Evolutionary conservation across 306 rosid species (phyloP), one percentile per base, ranked within the genome.

Genomic region (Abrus precatorius): DNA sequence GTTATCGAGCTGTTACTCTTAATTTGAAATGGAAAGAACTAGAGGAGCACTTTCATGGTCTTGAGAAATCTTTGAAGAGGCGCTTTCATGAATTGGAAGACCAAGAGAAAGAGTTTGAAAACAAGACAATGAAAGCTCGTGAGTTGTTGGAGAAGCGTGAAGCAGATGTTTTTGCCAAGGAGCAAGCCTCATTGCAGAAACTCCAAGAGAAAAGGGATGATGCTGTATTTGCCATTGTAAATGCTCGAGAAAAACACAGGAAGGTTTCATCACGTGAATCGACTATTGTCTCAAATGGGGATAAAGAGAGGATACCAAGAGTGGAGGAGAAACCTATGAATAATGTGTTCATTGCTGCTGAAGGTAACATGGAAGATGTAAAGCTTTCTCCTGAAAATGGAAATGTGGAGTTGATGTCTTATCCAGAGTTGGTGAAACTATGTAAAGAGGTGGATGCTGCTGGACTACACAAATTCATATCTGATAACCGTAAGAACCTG

Each of bases 11-110:
- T 5, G 85, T 93, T 57, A 88, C 98, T 69, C 93, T 93, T 56
- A 96, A 96, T 85, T 0, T 96, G 87, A 96, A 93, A 86, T 96
- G 99, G 99, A 96, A 92, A 84, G 98, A 96, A 85, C 90, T 96
- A 38, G 99, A 96, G 88, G 99, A 89, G 60, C 99, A 93, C 80
- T 92, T 96, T 27, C 97, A 92, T 48, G 99, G 99, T 78, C 97
- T 96, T 69, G 99, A 96, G 86, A 96, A 93, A 83, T 96, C 99
- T 81, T 82, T 96, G 75, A 96, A 96, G 87, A 92, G 99, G 83
- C 99, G 99, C 87, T 96, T 96, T 69, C 91, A 93, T 85, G 98
- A 92, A 82, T 81, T 96, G 84, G 99, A 96, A 83, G 96, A 88
- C 87, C 99, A 96, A 74, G 99, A 96, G 82, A 96, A 93, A 84